Evolutionary conservation across 2,329 filamentous ascomycete species (phyloP).

Genomic region (Rhynchosporium agropyri): DNA sequence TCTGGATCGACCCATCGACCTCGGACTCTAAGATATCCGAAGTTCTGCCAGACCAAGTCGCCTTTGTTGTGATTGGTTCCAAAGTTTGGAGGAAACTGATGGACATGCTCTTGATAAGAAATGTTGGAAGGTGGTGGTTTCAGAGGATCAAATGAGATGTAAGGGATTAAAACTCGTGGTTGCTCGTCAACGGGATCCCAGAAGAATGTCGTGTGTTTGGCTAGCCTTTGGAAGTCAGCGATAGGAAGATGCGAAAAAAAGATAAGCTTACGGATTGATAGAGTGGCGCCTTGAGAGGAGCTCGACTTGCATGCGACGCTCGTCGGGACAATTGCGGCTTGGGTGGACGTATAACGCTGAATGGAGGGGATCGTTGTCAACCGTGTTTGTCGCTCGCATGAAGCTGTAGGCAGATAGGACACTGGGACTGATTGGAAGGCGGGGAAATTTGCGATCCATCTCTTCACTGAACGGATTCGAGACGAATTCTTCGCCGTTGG

Average conservation of each 20-base stretch:
- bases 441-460: constrained; percentile 16
- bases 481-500: background rate
- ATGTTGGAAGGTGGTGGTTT: constrained; percentile 10
- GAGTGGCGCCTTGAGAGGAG: constrained; percentile 13
- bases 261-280: constrained; percentile 1
- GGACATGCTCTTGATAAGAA: constrained; percentile 24
- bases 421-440: constrained; percentile 30
- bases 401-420: constrained; percentile 31
- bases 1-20: constrained; percentile 41
- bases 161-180: background rate
- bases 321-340: constrained; percentile 10
- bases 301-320: background rate
- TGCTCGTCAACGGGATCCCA: constrained; percentile 30
- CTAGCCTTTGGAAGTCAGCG: constrained; percentile 18
- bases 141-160: background rate
- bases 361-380: constrained; percentile 28
- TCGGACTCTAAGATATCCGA: constrained; percentile 37
- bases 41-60: constrained; percentile 32
- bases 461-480: constrained; percentile 6
- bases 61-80: constrained; percentile 34
- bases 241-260: background rate
- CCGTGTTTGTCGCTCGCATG: constrained; percentile 26
- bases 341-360: constrained; percentile 24
- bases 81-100: constrained; percentile 14
- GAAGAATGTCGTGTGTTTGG: constrained; percentile 21